These are phyloP conservation scores for Aspergillus sclerotioniger DNA, from an alignment of 495 filamentous ascomycete genomes.

Conservation along the genomic window DNA sequence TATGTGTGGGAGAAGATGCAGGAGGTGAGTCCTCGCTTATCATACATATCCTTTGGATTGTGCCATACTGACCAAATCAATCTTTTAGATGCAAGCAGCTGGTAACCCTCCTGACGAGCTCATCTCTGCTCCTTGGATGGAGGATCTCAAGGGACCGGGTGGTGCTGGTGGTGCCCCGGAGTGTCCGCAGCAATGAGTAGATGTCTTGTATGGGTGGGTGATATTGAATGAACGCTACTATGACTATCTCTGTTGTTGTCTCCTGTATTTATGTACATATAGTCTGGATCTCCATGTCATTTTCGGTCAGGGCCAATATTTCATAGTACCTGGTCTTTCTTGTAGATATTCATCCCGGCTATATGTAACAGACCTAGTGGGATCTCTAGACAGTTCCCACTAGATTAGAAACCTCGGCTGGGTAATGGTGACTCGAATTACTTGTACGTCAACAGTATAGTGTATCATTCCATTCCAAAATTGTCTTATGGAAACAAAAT, in stretches of 20 bases:
- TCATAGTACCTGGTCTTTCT: no score
- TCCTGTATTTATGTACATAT: slow-evolving; percentile 14
- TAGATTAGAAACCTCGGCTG: no score
- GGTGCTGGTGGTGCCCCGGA: slow-evolving; percentile 32
- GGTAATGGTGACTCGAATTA: no score
- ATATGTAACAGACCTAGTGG: no score
- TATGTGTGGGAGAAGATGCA: slow-evolving; percentile 98
- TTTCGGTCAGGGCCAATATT: no score
- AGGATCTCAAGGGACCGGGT: slow-evolving; percentile 30
- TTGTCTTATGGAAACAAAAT: no score
- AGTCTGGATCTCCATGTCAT: not conserved
- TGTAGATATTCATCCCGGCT: no score
- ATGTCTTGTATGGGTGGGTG: slow-evolving; percentile 2
- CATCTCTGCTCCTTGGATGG: slow-evolving; percentile 67
- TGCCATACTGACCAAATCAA: slow-evolving; percentile 18
- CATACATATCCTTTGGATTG: no score
- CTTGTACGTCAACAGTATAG: no score
- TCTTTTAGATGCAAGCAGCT: slow-evolving; percentile 81
- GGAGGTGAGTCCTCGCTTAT: slow-evolving; percentile 58
- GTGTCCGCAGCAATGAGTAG: slow-evolving; percentile 38
- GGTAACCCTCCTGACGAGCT: slow-evolving; percentile 88
- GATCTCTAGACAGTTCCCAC: no score
- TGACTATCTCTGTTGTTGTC: not conserved
- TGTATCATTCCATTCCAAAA: no score
- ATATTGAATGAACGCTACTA: not conserved